phyloP scores from a whole-genome alignment of 768 basidiomycete genomes.

The Pisolithus albus region DNA sequence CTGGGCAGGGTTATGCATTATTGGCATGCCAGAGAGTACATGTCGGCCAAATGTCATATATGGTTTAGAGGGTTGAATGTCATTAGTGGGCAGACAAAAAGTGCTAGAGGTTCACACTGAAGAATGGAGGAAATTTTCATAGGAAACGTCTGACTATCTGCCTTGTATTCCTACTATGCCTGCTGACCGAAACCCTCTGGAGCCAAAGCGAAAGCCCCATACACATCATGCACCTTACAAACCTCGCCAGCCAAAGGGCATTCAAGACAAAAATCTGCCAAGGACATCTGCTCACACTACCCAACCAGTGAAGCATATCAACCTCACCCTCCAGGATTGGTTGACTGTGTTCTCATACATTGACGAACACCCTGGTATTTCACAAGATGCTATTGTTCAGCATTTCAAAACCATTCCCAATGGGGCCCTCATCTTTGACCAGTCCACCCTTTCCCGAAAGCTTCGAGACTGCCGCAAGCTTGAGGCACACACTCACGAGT shows the following conservation, averaged over 20 bases:
- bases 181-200: not conserved
- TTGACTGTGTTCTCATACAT: constrained; percentile 5
- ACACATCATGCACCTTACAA: not conserved
- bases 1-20: not conserved
- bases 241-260: not conserved
- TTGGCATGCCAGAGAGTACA: not conserved
- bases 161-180: not conserved
- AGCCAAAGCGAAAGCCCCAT: not conserved
- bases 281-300: not conserved
- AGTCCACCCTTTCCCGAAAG: constrained; percentile 7
- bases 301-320: not conserved
- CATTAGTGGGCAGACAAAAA: too few relatives aligned
- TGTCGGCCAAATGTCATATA: not conserved
- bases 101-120: too few relatives aligned
- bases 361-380: constrained; percentile 1
- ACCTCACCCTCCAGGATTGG: constrained; percentile 8
- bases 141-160: not conserved
- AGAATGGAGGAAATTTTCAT: too few relatives aligned
- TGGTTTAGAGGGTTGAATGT: too few relatives aligned
- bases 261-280: not conserved
- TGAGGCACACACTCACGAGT: constrained; percentile 2
- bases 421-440: constrained; percentile 3
- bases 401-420: not conserved
- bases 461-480: constrained; percentile 2
- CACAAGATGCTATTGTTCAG: constrained; percentile 2